phyloP scores from a whole-genome alignment of 1,284 basidiomycete genomes.

The Papiliotrema flavescens region DNA sequence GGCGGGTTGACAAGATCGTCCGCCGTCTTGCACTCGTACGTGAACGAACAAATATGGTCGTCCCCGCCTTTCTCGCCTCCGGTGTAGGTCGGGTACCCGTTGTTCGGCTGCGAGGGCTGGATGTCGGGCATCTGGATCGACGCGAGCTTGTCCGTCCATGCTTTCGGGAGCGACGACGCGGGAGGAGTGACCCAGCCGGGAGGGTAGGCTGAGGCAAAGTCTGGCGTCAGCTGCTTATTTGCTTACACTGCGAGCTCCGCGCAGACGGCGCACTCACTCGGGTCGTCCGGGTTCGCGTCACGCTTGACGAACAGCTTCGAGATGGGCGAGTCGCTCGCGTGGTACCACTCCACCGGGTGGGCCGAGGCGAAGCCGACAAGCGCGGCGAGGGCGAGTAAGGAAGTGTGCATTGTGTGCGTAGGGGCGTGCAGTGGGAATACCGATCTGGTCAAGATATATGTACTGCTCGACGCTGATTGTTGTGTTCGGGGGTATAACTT shows the following conservation, averaged over 20 bases:
- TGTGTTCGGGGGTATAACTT: no score
- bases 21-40: constrained; percentile 35
- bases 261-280: constrained; percentile 14
- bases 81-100: constrained; percentile 31
- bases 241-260: not conserved
- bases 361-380: not conserved
- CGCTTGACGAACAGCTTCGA: constrained; percentile 18
- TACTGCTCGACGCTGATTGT: no score
- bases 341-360: constrained; percentile 13
- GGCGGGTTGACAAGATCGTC: constrained; percentile 39
- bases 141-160: constrained; percentile 40
- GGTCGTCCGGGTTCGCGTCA: constrained; percentile 15
- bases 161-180: constrained; percentile 25
- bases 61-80: constrained; percentile 23
- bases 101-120: constrained; percentile 27
- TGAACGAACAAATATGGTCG: constrained; percentile 44
- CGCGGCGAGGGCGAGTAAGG: not conserved
- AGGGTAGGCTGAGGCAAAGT: constrained; percentile 35
- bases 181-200: constrained; percentile 23
- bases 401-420: not conserved
- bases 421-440: no score
- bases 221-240: constrained; percentile 2
- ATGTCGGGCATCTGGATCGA: constrained; percentile 26
- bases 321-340: constrained; percentile 22
- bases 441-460: no score